Evolutionary conservation across 805 yeast species (phyloP).

Genomic region (Suhomyces emberorum): DNA sequence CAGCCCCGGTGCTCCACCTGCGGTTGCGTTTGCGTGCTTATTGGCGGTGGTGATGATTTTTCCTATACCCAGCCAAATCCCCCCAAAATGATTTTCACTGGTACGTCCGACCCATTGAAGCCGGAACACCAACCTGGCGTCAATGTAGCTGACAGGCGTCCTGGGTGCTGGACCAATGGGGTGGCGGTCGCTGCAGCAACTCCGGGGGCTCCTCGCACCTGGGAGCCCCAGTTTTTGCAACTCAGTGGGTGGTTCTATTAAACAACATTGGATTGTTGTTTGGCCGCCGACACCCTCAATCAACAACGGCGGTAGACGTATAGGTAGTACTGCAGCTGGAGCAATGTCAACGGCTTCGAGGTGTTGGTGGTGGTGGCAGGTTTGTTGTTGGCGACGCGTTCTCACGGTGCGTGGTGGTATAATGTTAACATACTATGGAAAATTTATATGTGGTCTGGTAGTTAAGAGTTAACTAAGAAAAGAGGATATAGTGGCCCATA

Average conservation of each 20-base stretch:
- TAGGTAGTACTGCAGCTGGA: no score
- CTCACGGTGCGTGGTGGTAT: conserved; percentile 4
- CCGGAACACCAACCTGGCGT: no score
- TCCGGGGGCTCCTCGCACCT: no score
- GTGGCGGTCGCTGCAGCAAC: no score
- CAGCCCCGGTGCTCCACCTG: neutral
- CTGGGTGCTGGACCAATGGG: neutral
- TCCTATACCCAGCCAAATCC: conserved; percentile 7
- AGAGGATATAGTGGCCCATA: conserved; percentile 4
- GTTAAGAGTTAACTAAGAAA: conserved; percentile 6
- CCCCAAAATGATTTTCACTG: no score
- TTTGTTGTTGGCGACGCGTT: neutral
- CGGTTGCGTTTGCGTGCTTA: conserved; percentile 1
- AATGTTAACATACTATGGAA: conserved; percentile 5
- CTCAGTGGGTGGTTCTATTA: no score
- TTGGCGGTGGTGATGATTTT: conserved; percentile 4
- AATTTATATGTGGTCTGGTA: conserved; percentile 7
- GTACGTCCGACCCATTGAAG: no score
- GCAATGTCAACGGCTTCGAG: no score
- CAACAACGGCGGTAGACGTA: no score
- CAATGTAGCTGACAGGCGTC: neutral
- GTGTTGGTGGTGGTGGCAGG: neutral
- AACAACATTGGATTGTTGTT: no score
- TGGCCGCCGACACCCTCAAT: no score
- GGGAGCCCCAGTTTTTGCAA: no score